Evolutionary conservation across 2,329 filamentous ascomycete genomes (phyloP).

Genomic region (Penicillium palitans): DNA sequence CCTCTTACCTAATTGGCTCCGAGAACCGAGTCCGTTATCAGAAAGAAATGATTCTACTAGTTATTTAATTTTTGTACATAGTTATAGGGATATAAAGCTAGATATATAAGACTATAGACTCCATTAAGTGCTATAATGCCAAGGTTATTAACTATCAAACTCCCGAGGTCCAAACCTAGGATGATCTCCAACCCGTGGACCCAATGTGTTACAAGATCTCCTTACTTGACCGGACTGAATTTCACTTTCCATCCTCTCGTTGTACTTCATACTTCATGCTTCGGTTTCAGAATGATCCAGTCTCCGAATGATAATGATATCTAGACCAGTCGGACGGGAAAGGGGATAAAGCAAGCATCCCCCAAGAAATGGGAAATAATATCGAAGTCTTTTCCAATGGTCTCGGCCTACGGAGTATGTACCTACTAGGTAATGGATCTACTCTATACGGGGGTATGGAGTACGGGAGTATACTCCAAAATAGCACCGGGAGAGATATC

Average conservation of each 20-base stretch:
- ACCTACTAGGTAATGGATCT: neutral
- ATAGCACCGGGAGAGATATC: neutral
- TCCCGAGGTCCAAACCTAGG: neutral
- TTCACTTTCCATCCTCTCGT: neutral
- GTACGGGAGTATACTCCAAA: too few relatives aligned
- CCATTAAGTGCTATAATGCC: neutral
- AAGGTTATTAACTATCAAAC: neutral
- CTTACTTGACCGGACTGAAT: neutral
- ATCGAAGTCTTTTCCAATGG: too few relatives aligned
- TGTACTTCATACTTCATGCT: neutral
- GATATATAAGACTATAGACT: neutral
- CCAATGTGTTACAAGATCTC: neutral
- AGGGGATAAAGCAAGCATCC: neutral
- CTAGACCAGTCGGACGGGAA: neutral
- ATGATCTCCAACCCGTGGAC: neutral
- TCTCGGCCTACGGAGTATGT: too few relatives aligned
- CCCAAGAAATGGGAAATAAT: too few relatives aligned
- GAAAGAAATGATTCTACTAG: neutral
- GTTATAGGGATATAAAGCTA: too few relatives aligned
- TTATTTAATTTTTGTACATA: too few relatives aligned
- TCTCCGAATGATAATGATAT: neutral
- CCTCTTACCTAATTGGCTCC: conserved; percentile 25
- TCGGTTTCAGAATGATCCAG: neutral
- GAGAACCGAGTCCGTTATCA: conserved; percentile 1
- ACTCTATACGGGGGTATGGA: neutral